A percentile compares a stretch with the other conserved stretches of the same genome.
phyloP scores from a whole-genome alignment of 2,329 filamentous ascomycete genomes.

The Neonectria faginata region DNA sequence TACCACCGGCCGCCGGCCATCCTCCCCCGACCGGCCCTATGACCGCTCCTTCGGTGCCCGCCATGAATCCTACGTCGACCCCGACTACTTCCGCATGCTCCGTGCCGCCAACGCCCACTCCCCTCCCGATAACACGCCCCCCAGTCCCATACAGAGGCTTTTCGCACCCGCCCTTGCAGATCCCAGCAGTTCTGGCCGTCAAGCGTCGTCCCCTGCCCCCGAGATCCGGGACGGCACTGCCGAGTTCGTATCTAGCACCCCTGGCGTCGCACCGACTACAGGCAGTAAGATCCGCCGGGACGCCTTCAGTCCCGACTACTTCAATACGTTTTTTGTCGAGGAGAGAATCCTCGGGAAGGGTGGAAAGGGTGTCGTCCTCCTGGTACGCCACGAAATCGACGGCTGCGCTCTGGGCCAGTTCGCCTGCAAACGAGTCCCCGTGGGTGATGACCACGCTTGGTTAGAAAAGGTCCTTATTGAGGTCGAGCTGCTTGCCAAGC shows the following conservation, averaged over 20 bases:
- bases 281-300: conserved; percentile 82
- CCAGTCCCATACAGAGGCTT: conserved; percentile 66
- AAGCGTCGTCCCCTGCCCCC: conserved; percentile 32
- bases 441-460: conserved; percentile 95
- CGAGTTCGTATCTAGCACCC: conserved; percentile 67
- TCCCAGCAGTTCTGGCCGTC: conserved; percentile 25
- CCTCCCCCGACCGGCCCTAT: conserved; percentile 63
- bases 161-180: conserved; percentile 58
- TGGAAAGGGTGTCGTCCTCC: conserved; percentile 91
- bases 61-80: conserved; percentile 81
- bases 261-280: conserved; percentile 59
- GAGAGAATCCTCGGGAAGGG: conserved; percentile 88
- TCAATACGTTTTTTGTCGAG: conserved; percentile 91
- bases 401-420: conserved; percentile 89
- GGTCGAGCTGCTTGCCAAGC: conserved; percentile 89
- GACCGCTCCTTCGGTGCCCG: conserved; percentile 55
- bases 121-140: conserved; percentile 58
- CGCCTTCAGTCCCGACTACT: conserved; percentile 93
- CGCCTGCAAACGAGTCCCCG: conserved; percentile 96
- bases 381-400: conserved; percentile 94
- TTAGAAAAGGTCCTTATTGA: conserved; percentile 93
- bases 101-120: conserved; percentile 65
- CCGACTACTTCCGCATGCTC: conserved; percentile 96
- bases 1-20: conserved; percentile 53
- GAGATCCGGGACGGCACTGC: conserved; percentile 46